Percentiles rank a stretch among this genome's conserved stretches.
phyloP scores from a whole-genome alignment of 352 stramenopile genomes.

The Globisporangium okanoganense region DNA sequence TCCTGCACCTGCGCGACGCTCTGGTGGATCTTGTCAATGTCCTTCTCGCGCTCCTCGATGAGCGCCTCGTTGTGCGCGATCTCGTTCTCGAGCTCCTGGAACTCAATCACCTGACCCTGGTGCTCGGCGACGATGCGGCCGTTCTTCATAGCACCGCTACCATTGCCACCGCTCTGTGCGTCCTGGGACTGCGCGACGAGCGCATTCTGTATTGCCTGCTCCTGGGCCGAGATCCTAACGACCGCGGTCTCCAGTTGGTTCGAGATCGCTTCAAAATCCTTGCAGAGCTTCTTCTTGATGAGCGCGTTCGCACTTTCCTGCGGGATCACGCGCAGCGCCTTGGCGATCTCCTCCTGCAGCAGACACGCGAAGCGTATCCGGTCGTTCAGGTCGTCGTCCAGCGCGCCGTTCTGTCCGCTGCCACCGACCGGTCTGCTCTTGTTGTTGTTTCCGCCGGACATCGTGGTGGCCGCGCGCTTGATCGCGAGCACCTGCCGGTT shows the following conservation, averaged over 20 bases:
- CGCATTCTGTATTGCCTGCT: slow-evolving; percentile 55
- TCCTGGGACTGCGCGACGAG: slow-evolving; percentile 24
- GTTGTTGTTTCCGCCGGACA: slow-evolving; percentile 4
- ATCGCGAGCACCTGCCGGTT: slow-evolving; percentile 79
- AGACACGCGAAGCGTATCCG: slow-evolving; percentile 82
- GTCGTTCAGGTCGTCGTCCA: slow-evolving; percentile 80
- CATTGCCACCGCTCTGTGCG: not conserved
- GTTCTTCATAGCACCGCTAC: slow-evolving; percentile 15
- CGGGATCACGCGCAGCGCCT: slow-evolving; percentile 50
- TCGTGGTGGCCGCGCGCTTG: slow-evolving; percentile 43
- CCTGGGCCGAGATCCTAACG: slow-evolving; percentile 53
- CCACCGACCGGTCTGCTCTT: not conserved
- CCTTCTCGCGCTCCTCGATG: slow-evolving; percentile 86
- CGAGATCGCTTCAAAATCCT: slow-evolving; percentile 80
- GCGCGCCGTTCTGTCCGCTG: slow-evolving; percentile 8
- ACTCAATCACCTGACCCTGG: slow-evolving; percentile 73
- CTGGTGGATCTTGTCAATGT: slow-evolving; percentile 86
- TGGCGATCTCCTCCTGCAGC: slow-evolving; percentile 78
- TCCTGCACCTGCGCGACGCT: slow-evolving; percentile 90
- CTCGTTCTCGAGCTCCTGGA: slow-evolving; percentile 78
- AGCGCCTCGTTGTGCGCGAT: slow-evolving; percentile 87
- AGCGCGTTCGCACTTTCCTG: slow-evolving; percentile 58
- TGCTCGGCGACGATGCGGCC: slow-evolving; percentile 60
- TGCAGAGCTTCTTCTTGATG: slow-evolving; percentile 77
- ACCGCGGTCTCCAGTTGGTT: slow-evolving; percentile 65